These are phyloP conservation scores for Sordariomycetes sp. DNA, from an alignment of 2,329 filamentous ascomycete species.

Conservation along the genomic window DNA sequence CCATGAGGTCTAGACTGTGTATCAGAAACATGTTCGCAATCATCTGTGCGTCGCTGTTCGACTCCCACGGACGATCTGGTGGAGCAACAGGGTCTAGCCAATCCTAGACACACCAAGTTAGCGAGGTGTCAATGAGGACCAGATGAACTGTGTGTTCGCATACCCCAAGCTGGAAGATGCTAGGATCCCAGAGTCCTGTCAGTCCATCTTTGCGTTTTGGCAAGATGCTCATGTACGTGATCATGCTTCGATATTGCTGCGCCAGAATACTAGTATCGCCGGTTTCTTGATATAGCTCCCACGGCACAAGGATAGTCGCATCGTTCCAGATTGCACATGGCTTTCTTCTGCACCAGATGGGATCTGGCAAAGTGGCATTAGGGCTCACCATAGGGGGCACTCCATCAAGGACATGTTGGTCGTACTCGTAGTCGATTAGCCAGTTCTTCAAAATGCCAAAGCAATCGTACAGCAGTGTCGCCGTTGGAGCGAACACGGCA, in stretches of 20 bases:
- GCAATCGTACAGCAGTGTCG: not conserved
- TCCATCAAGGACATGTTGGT: slow-evolving; percentile 1
- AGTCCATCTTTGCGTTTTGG: not conserved
- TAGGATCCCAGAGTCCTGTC: not conserved
- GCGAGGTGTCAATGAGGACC: not conserved
- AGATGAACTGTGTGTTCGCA: not conserved
- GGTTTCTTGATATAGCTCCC: not conserved
- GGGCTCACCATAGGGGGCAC: slow-evolving; percentile 3
- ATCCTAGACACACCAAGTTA: not conserved
- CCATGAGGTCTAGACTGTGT: not conserved
- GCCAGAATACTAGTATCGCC: slow-evolving; percentile 1
- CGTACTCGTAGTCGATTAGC: slow-evolving; percentile 1
- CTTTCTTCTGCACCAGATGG: not conserved
- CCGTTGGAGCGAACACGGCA: not conserved
- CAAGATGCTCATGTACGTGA: slow-evolving; percentile 1
- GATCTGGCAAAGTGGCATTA: slow-evolving; percentile 1
- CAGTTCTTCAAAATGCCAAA: not conserved
- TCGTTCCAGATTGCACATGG: slow-evolving; percentile 1
- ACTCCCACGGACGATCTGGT: not conserved
- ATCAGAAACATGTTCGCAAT: not conserved
- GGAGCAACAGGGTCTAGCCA: slow-evolving; percentile 2
- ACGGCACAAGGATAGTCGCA: not conserved
- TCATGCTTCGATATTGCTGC: slow-evolving; percentile 1
- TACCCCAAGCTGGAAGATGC: slow-evolving; percentile 1
- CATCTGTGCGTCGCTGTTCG: not conserved